phyloP scores from a whole-genome alignment of 2,329 filamentous ascomycete genomes.

The Aureobasidium pullulans region DNA sequence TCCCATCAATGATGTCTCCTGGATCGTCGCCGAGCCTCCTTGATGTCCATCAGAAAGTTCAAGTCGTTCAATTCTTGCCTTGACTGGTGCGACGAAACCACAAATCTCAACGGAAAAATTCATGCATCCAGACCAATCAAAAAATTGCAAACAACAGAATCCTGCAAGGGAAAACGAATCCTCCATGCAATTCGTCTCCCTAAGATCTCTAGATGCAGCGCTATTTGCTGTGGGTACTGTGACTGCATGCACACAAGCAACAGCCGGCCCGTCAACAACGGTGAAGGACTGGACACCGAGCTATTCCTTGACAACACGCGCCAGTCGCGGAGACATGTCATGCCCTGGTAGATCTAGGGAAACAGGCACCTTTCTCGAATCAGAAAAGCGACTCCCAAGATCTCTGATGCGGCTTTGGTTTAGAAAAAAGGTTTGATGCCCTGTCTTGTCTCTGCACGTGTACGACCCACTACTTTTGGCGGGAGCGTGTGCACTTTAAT shows the following conservation, averaged over 20 bases:
- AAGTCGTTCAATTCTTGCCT: neutral
- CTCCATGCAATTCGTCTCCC: neutral
- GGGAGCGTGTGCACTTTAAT: conserved; percentile 7
- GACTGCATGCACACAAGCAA: neutral
- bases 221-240: conserved; percentile 6
- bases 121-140: conserved; percentile 7
- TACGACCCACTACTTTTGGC: neutral
- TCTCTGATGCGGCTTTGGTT: neutral
- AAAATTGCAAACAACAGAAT: neutral
- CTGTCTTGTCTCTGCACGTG: conserved; percentile 6
- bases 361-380: neutral
- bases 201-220: conserved; percentile 7
- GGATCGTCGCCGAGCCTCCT: conserved; percentile 1
- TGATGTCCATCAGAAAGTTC: neutral
- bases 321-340: conserved; percentile 1
- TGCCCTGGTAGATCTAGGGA: neutral
- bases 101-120: conserved; percentile 4
- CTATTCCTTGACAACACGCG: neutral
- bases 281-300: neutral
- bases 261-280: neutral
- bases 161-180: neutral
- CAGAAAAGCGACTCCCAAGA: conserved; percentile 10
- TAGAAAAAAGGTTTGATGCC: neutral
- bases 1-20: conserved; percentile 4
- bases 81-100: conserved; percentile 5